Evolutionary conservation across 2,329 filamentous ascomycete genomes (phyloP), one percentile per base, ranked within the genome.

Genomic region (Zelopaecilomyces penicillatus): DNA sequence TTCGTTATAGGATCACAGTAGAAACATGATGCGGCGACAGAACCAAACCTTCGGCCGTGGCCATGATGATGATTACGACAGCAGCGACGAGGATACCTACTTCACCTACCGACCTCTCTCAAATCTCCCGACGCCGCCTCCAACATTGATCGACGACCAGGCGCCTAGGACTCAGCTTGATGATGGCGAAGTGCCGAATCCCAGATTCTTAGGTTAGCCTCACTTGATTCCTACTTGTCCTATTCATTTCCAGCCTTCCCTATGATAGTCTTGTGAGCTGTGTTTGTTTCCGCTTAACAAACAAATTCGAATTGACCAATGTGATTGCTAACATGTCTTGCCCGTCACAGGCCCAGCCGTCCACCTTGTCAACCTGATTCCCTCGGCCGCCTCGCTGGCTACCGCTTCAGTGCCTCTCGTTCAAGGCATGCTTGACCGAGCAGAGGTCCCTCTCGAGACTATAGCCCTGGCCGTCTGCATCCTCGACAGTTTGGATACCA

Each of bases 41-140:
- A 19, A 19, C 19, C 19, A 19, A 19, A 19, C 19, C 19, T 19
- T 19, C 19, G 19, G 19, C 19, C 19, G 19, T 19, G 19, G 19
- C 19, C 19, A 19, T 19, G 45, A 47, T 30, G 42, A 47, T 19
- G 37, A 43, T 31, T 43, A 45, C 37, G 52, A 52, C 43, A 54
- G 55, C 37, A 66, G 69, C 49, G 67, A 74, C 54, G 69, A 74
- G 45, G 68, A 72, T 47, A 69, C 70, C 50, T 78, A 76, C 62
- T 80, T 81, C 55, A 81, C 79, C 51, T 85, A 84, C 62, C 74
- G 78, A 39, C 81, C 81, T 7, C 69, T 85, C 42, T 84, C 80
- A 30, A 82, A 80, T 60, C 71, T 85, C 26, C 81, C 81, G 26
- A 85, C 81, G 42, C 81, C 81, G 50, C 81, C 81, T 37, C 73